Evolutionary conservation across 2,329 filamentous ascomycete species (phyloP).

Genomic region (Beauveria pseudobassiana): DNA sequence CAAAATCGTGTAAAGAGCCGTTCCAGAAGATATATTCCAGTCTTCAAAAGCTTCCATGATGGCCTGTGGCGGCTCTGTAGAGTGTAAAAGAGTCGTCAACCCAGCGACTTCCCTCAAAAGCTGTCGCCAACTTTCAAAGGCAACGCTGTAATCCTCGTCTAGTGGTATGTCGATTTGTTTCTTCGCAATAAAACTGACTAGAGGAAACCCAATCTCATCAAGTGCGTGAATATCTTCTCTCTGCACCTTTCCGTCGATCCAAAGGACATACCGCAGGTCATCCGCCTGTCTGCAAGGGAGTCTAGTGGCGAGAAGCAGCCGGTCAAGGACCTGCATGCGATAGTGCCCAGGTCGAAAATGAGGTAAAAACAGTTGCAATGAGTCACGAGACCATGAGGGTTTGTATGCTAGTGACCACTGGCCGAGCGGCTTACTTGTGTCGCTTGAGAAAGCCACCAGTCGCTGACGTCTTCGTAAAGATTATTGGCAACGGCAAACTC

Average conservation of each 20-base stretch:
- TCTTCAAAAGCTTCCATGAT: no score
- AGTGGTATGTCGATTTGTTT: no score
- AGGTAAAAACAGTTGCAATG: neutral
- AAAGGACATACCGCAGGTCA: neutral
- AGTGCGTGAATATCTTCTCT: neutral
- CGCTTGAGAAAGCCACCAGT: neutral
- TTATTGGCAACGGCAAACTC: neutral
- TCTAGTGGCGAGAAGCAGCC: neutral
- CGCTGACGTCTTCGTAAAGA: neutral
- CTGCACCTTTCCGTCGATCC: neutral
- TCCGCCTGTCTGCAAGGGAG: fast-evolving
- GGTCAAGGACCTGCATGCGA: neutral
- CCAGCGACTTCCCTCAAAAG: neutral
- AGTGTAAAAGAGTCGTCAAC: neutral
- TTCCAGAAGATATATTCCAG: no score
- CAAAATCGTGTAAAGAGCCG: neutral
- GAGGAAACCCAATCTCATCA: neutral
- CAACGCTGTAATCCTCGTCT: no score
- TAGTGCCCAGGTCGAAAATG: neutral
- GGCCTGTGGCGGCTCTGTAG: no score
- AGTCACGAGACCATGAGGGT: neutral
- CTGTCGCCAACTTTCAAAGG: neutral
- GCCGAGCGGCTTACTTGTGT: no score
- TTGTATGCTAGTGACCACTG: no score
- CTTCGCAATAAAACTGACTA: neutral